Evolutionary conservation across 352 stramenopile genomes (phyloP).

Genomic region (Globisporangium heterothallicum): DNA sequence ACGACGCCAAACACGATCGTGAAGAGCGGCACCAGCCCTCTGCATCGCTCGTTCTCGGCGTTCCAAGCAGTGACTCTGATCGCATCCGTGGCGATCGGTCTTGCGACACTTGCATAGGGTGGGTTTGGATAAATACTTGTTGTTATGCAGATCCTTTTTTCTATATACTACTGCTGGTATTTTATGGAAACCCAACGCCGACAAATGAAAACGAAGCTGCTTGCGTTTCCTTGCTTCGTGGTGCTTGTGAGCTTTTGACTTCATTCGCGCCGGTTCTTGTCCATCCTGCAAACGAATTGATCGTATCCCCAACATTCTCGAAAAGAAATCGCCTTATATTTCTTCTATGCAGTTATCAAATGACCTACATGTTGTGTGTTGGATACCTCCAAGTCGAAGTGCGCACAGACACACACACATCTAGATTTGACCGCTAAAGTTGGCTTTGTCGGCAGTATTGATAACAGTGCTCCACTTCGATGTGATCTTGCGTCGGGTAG

Average conservation of each 20-base stretch:
- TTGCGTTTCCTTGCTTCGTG: too few species aligned
- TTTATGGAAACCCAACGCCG: too few species aligned
- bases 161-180: background rate
- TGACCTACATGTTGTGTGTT: background rate
- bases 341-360: background rate
- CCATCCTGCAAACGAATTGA: too few species aligned
- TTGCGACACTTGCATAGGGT: slow-evolving; percentile 3
- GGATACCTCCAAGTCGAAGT: too few species aligned
- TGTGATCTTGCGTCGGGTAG: slow-evolving; percentile 96
- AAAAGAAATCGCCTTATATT: slow-evolving; percentile 1
- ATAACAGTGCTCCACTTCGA: slow-evolving; percentile 86
- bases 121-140: background rate
- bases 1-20: background rate
- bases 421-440: slow-evolving; percentile 71
- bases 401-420: too few species aligned
- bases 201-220: too few species aligned
- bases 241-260: too few species aligned
- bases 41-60: background rate
- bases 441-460: slow-evolving; percentile 46
- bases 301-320: too few species aligned
- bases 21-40: background rate
- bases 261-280: too few species aligned
- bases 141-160: background rate
- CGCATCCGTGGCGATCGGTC: slow-evolving; percentile 4
- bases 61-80: slow-evolving; percentile 8